Conservation (phyloP, 139 green algal genomes). For the Chlamydomonas schloesseri region DNA sequence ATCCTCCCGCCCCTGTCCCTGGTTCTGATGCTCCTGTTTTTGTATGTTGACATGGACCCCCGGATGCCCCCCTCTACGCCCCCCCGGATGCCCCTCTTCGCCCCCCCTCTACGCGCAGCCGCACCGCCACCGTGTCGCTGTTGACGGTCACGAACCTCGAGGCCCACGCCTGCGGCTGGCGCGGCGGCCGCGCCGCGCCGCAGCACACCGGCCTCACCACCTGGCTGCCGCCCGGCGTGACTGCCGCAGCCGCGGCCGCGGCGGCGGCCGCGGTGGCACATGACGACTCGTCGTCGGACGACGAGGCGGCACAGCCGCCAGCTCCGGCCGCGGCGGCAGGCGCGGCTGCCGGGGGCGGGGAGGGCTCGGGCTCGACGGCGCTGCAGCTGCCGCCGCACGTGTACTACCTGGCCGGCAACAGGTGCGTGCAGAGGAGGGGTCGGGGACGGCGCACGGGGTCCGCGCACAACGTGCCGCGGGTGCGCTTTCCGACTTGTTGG, state of each 20-base stretch:
- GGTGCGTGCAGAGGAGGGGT: background rate
- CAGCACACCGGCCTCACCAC: conserved; percentile 45
- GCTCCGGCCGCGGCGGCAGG: conserved; percentile 7
- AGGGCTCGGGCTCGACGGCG: background rate
- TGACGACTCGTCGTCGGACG: conserved; percentile 1
- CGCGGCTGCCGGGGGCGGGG: background rate
- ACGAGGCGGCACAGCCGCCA: background rate
- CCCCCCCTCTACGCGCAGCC: too few species aligned
- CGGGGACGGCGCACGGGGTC: too few species aligned
- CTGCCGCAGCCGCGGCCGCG: background rate
- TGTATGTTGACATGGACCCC: too few species aligned
- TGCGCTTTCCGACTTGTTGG: too few species aligned
- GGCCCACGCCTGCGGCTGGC: conserved; percentile 7
- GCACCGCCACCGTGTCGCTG: conserved; percentile 48
- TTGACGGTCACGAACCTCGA: conserved; percentile 42
- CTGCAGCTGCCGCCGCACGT: conserved; percentile 60
- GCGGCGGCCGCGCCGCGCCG: conserved; percentile 9
- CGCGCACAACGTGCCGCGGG: too few species aligned
- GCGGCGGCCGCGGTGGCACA: background rate
- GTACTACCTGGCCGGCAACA: conserved; percentile 50
- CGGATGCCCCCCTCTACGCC: too few species aligned
- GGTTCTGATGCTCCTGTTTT: too few species aligned
- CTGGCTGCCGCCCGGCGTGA: conserved; percentile 11
- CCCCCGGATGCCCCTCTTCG: too few species aligned
- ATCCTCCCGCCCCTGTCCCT: too few species aligned